Evolutionary conservation across 257 asterid genomes (phyloP), one percentile per base, ranked within the genome.

Genomic region (Vinca minor): DNA sequence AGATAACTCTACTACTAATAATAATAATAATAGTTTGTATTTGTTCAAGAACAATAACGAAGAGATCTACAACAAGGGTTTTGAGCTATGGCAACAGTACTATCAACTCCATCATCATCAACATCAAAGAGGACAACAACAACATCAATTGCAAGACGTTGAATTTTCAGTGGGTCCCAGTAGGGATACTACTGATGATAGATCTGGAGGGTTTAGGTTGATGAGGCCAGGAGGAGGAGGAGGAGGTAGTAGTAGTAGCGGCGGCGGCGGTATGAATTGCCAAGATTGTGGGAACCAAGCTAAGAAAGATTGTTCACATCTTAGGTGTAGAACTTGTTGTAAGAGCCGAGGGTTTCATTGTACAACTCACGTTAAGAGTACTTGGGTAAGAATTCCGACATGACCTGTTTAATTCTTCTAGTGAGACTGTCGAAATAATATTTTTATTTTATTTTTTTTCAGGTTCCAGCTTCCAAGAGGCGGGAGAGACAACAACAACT

Each of bases 51-150:
- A 82, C 80, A 78, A 80, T 64, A 81, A 82, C 82, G 85, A 84
- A 36, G 96, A 83, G 93, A 84, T 84, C 87, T 81, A 80, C 59
- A 73, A 63, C 87, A 84, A 85, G 91, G 92, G 97, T 77, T 93
- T 87, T 15, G 90, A 89, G 71, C 72, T 82, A 87, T 92, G 98
- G 89, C 89, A 82, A 57, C 91, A 82, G 36, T 72, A 75, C 66
- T 79, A 85, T 56, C 89, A 34, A 2, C 38, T 34, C 7, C 38
- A 34, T 34, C 38, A 34, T 34, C 38, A 34, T 34, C 38, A 34
- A 2, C 38, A 34, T 34, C 84, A 76, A 21, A 70, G 77, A 38
- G 44, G 46, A 4, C 80, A 75, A 2, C 74, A 63, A 0, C 76
- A 68, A 4, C 80, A 60, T 1, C 74, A 62, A 46, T 47, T 56